Percentiles rank a stretch among this genome's conserved stretches.
phyloP scores from a whole-genome alignment of 345 rosid genomes.

The Mallotus nudiflorus region DNA sequence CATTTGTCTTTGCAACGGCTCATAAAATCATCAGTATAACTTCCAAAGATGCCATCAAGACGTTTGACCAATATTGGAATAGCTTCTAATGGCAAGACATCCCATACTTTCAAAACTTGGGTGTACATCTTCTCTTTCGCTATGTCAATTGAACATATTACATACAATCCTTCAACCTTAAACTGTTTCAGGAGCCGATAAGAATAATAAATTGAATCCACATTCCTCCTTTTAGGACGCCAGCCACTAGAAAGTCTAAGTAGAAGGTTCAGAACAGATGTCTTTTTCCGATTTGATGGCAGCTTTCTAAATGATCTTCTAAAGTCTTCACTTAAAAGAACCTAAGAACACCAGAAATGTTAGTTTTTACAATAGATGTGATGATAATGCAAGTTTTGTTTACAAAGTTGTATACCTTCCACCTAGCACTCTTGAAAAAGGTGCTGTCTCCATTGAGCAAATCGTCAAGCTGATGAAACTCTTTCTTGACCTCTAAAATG shows the following conservation, averaged over 20 bases:
- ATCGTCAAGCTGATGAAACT: slow-evolving; percentile 41
- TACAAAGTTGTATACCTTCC: slow-evolving; percentile 44
- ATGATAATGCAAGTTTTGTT: not conserved
- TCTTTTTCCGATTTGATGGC: slow-evolving; percentile 26
- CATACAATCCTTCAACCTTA: slow-evolving; percentile 38
- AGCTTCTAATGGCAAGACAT: slow-evolving; percentile 45
- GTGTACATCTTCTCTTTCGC: slow-evolving; percentile 30
- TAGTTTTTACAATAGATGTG: not conserved
- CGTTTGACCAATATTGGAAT: slow-evolving; percentile 39
- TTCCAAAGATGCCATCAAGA: slow-evolving; percentile 39
- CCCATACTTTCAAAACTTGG: slow-evolving; percentile 60
- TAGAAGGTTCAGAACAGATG: slow-evolving; percentile 30
- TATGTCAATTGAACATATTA: slow-evolving; percentile 49
- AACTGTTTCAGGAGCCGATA: slow-evolving; percentile 42
- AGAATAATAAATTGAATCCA: slow-evolving; percentile 36
- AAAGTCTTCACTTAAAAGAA: slow-evolving; percentile 50
- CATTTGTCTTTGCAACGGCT: slow-evolving; percentile 44
- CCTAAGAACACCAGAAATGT: slow-evolving; percentile 28
- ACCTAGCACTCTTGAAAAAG: slow-evolving; percentile 39
- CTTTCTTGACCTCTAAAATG: slow-evolving; percentile 39
- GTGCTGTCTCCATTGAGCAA: slow-evolving; percentile 33
- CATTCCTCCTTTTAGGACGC: slow-evolving; percentile 45
- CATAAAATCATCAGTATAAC: slow-evolving; percentile 41
- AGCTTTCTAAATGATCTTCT: slow-evolving; percentile 47
- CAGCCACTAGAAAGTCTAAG: slow-evolving; percentile 48